A percentile compares a stretch with the other conserved stretches of the same genome.
Conservation (phyloP, 2,329 filamentous ascomycete genomes). For the Aureobasidium sp. region DNA sequence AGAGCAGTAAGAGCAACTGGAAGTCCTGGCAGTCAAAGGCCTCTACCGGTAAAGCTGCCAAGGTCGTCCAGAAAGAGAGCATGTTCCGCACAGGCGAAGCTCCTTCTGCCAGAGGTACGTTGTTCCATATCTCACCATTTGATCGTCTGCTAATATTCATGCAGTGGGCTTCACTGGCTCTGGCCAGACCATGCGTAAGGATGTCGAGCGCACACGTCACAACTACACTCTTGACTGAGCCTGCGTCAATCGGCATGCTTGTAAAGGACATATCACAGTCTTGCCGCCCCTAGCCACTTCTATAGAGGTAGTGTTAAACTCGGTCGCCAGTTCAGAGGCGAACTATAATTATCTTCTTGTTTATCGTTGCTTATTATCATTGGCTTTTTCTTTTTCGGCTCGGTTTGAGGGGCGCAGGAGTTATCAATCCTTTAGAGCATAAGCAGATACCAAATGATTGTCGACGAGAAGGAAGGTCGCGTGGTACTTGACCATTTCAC, state of each 20-base stretch:
- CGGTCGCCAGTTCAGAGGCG: background rate
- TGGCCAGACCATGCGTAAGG: slow-evolving; percentile 92
- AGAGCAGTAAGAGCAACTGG: slow-evolving; percentile 89
- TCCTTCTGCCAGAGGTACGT: slow-evolving; percentile 73
- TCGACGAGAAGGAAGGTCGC: background rate
- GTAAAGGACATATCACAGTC: background rate
- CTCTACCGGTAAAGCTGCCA: slow-evolving; percentile 46
- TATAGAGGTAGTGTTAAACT: background rate
- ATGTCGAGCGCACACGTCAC: slow-evolving; percentile 72
- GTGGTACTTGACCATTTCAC: background rate
- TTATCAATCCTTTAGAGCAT: background rate
- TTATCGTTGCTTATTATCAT: background rate
- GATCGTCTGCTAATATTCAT: slow-evolving; percentile 23
- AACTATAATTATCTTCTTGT: background rate
- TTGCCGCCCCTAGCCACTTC: background rate
- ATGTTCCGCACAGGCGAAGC: slow-evolving; percentile 94
- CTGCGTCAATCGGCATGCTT: background rate
- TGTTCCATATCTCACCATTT: background rate
- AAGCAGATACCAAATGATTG: background rate
- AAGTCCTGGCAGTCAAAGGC: slow-evolving; percentile 80
- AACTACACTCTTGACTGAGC: slow-evolving; percentile 55
- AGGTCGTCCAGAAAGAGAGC: slow-evolving; percentile 76
- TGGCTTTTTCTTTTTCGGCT: background rate
- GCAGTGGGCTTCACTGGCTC: slow-evolving; percentile 93
- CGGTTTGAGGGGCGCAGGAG: background rate